Evolutionary conservation across 139 green algal species (phyloP), one percentile per base, ranked within the genome.

Genomic region (Tetratostichococcus sp.): DNA sequence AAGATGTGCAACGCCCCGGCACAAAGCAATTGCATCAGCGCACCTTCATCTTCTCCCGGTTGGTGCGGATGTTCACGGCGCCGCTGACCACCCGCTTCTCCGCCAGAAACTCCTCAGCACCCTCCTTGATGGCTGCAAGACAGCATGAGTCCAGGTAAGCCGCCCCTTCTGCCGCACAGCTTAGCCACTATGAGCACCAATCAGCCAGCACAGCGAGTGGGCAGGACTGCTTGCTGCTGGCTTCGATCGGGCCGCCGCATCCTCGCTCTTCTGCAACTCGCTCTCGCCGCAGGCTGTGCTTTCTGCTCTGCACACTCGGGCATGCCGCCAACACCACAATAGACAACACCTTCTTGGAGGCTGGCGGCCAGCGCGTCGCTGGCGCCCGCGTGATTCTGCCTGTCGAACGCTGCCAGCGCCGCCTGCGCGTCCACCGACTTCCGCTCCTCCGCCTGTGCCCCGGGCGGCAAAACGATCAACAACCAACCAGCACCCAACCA

Each of bases 381-480:
- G 28, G 90, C 88, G 34, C 93, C 92, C 86, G 89, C 86, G 80
- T 95, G 88, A 76, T 96, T 96, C 35, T 88, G 79, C 11, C 90
- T 77, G 82, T 97, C 93, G 83, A 97, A 97, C 3, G 91, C 86
- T 30, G 95, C 82, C 30, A 97, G 80, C 72, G 79, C 73, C 23
- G 90, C 89, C 74, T 93, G 80, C 31, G 73, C 66, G 1, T 88
- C 84, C 0, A 96, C 83, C 22, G 81, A 82, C 1, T 77, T 80
- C 30, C 72, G 42, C 70, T 87, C 77, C 67, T 91, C 84, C n/a
- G 76, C 83, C 85, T 92, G 81, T 59, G 58, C 31, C 4, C n/a
- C n/a, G n/a, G n/a, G n/a, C n/a, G n/a, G n/a, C n/a, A n/a, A n/a
- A n/a, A n/a, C n/a, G n/a, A n/a, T n/a, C n/a, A n/a, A n/a, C n/a